Conservation (phyloP, 2,329 filamentous ascomycete species). For the Paraphaeosphaeria minitans region DNA sequence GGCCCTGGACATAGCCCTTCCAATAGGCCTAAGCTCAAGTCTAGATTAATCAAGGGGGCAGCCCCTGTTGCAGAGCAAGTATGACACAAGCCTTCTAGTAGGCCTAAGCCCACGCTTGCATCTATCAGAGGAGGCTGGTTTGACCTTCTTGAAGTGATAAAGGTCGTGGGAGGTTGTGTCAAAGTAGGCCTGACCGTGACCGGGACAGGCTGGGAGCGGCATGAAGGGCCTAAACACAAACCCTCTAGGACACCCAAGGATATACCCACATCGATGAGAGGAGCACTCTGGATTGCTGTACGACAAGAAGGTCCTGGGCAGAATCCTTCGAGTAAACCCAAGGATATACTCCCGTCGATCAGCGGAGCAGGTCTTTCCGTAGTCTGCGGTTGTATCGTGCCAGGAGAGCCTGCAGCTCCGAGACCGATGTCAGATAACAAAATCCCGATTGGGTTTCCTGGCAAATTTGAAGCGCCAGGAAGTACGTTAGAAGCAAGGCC, state of each 20-base stretch:
- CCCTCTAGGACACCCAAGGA: background rate
- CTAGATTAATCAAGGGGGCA: background rate
- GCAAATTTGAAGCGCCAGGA: background rate
- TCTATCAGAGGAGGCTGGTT: background rate
- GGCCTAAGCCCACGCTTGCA: slow-evolving; percentile 1
- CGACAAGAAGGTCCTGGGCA: background rate
- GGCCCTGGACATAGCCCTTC: background rate
- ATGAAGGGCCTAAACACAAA: background rate
- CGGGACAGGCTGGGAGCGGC: background rate
- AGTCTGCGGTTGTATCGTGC: background rate
- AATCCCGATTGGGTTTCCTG: background rate
- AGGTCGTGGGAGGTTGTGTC: background rate
- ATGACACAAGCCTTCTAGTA: background rate
- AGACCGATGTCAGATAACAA: background rate
- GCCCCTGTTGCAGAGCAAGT: background rate
- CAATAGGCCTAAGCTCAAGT: slow-evolving; percentile 1
- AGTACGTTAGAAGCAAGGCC: too few relatives aligned
- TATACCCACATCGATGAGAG: background rate
- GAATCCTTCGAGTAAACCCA: background rate
- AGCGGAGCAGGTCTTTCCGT: background rate
- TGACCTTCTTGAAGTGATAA: slow-evolving; percentile 1
- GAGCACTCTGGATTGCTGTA: background rate
- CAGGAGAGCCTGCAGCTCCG: background rate
- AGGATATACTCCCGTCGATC: background rate
- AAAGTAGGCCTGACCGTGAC: background rate